phyloP scores from a whole-genome alignment of 805 yeast genomes.

The Ogataea chonburiensis region DNA sequence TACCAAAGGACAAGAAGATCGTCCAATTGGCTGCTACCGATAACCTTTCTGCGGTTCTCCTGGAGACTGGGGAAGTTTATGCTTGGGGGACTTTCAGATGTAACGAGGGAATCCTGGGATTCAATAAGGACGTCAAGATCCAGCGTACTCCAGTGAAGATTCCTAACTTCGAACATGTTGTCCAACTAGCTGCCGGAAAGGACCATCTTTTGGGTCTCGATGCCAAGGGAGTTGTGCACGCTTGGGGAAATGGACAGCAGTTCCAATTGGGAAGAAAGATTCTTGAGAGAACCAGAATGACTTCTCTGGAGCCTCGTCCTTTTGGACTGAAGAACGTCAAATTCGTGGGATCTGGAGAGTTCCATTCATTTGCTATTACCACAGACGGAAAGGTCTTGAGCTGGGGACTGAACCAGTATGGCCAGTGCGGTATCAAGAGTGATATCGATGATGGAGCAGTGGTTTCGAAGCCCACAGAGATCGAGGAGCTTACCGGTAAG shows the following conservation, averaged over 20 bases:
- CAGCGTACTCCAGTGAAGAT: conserved; percentile 72
- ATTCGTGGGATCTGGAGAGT: conserved; percentile 89
- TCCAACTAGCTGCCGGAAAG: conserved; percentile 86
- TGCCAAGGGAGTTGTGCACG: conserved; percentile 78
- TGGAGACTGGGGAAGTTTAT: conserved; percentile 81
- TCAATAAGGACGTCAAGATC: conserved; percentile 57
- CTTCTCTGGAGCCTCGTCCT: conserved; percentile 75
- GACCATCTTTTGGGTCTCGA: conserved; percentile 89
- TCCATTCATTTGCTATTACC: conserved; percentile 91
- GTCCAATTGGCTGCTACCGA: conserved; percentile 91
- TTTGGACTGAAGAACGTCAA: conserved; percentile 79
- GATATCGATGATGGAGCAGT: conserved; percentile 83
- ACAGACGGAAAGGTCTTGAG: conserved; percentile 66
- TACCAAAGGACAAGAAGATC: conserved; percentile 58
- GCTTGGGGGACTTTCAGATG: conserved; percentile 98
- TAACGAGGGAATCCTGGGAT: conserved; percentile 89
- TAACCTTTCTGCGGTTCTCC: conserved; percentile 78
- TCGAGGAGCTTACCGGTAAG: conserved; percentile 60
- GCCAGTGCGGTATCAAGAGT: conserved; percentile 87
- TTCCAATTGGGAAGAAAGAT: conserved; percentile 87
- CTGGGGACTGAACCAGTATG: conserved; percentile 97
- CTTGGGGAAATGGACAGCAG: conserved; percentile 98
- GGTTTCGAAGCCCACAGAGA: conserved; percentile 72
- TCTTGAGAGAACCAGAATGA: conserved; percentile 70
- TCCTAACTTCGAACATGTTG: conserved; percentile 60